Percentiles rank a stretch among this genome's conserved stretches.
Conservation (phyloP, 2,329 filamentous ascomycete genomes). For the Didymella arachidicola region DNA sequence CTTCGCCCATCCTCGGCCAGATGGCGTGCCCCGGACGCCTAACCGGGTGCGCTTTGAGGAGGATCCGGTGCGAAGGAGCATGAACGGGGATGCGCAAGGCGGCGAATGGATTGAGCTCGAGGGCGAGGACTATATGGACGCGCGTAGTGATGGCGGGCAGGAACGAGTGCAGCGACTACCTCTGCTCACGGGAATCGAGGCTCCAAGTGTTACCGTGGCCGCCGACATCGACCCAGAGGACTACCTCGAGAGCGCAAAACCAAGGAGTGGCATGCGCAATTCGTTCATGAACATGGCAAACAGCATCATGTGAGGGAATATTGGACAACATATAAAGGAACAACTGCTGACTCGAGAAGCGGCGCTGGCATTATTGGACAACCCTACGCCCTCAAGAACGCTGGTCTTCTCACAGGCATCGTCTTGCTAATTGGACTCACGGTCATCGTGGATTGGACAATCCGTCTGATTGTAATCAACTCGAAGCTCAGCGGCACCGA, state of each 20-base stretch:
- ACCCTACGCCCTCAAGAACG: conserved; percentile 94
- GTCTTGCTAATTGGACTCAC: conserved; percentile 81
- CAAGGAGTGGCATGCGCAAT: conserved; percentile 83
- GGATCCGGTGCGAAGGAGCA: conserved; percentile 41
- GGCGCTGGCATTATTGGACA: conserved; percentile 77
- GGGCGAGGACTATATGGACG: conserved; percentile 67
- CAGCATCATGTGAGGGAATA: conserved; percentile 75
- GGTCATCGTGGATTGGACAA: conserved; percentile 93
- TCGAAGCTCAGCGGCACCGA: conserved; percentile 93
- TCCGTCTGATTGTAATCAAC: conserved; percentile 95
- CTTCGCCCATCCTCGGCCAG: conserved; percentile 56
- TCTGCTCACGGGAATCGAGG: conserved; percentile 71
- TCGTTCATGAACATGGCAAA: conserved; percentile 99
- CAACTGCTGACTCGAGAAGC: conserved; percentile 39
- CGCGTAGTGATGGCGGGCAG: conserved; percentile 47
- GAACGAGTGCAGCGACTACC: conserved; percentile 65
- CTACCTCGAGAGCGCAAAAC: conserved; percentile 68
- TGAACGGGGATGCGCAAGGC: conserved; percentile 43
- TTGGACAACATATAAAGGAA: not conserved
- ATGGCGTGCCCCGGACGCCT: conserved; percentile 67
- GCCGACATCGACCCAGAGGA: conserved; percentile 66
- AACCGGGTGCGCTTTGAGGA: conserved; percentile 78
- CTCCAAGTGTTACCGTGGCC: conserved; percentile 77
- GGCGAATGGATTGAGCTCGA: conserved; percentile 61
- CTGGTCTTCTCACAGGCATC: conserved; percentile 82